A percentile compares a stretch with the other conserved stretches of the same genome.
These are phyloP conservation scores for Entomophthora muscae DNA, from an alignment of 371 early-diverging fungal species.

Conservation along the genomic window DNA sequence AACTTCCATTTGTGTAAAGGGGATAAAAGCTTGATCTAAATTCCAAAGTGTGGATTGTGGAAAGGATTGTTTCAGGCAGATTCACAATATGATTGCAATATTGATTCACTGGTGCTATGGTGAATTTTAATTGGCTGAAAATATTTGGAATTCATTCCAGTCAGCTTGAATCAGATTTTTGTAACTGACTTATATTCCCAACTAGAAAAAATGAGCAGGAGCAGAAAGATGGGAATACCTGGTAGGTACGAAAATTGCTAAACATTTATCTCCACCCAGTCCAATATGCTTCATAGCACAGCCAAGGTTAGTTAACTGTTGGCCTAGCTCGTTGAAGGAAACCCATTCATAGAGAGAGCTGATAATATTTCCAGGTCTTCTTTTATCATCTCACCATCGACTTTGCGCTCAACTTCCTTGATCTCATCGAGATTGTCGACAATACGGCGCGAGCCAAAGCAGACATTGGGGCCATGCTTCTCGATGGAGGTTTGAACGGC, in stretches of 20 bases:
- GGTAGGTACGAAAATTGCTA: conserved; percentile 6
- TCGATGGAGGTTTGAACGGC: neutral
- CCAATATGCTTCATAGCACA: conserved; percentile 27
- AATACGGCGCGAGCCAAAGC: conserved; percentile 46
- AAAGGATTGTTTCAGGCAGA: too few relatives aligned
- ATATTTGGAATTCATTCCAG: too few relatives aligned
- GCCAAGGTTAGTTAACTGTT: conserved; percentile 27
- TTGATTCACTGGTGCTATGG: too few relatives aligned
- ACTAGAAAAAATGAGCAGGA: conserved; percentile 2
- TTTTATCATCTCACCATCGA: conserved; percentile 34
- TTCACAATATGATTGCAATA: too few relatives aligned
- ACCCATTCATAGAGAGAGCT: conserved; percentile 50
- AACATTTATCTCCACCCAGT: neutral
- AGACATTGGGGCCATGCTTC: conserved; percentile 10
- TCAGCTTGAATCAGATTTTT: too few relatives aligned
- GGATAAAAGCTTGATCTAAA: too few relatives aligned
- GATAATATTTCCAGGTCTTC: conserved; percentile 68
- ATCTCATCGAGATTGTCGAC: conserved; percentile 47
- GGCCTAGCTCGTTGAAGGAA: conserved; percentile 37
- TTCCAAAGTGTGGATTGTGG: too few relatives aligned
- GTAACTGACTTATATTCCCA: too few relatives aligned
- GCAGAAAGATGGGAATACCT: neutral
- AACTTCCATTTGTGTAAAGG: too few relatives aligned
- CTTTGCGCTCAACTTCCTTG: conserved; percentile 49
- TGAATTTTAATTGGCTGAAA: too few relatives aligned